Percentiles rank a stretch among this genome's conserved stretches.
Conservation (phyloP, 2,329 filamentous ascomycete species). For the Alternaria sp. region DNA sequence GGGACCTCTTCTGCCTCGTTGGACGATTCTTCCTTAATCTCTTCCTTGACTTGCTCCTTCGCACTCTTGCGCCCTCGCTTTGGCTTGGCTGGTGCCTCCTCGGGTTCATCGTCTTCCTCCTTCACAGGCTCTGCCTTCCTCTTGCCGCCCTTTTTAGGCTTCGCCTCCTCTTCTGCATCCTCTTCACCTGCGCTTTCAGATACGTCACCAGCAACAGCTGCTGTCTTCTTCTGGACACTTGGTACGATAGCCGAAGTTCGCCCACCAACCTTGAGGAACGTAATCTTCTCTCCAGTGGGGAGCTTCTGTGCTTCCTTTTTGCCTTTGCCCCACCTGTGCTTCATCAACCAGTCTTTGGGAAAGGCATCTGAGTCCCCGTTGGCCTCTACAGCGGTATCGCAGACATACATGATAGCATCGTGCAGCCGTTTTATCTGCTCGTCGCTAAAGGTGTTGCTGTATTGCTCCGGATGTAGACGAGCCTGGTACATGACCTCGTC, state of each 20-base stretch:
- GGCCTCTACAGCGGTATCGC: conserved; percentile 77
- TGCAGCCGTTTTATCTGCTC: conserved; percentile 76
- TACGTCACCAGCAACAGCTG: conserved; percentile 64
- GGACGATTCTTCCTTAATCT: conserved; percentile 29
- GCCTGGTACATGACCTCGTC: conserved; percentile 94
- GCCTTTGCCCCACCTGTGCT: conserved; percentile 87
- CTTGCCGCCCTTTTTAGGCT: conserved; percentile 47
- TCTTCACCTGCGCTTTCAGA: conserved; percentile 44
- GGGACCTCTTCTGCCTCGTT: conserved; percentile 10
- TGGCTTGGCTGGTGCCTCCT: conserved; percentile 21
- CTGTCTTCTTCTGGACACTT: conserved; percentile 83
- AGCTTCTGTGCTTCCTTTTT: conserved; percentile 75
- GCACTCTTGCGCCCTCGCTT: conserved; percentile 35
- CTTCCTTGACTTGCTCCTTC: conserved; percentile 32
- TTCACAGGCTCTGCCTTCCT: conserved; percentile 42
- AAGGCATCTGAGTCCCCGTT: conserved; percentile 86
- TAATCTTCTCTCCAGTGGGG: conserved; percentile 85
- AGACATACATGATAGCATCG: conserved; percentile 78
- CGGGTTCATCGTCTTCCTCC: conserved; percentile 28
- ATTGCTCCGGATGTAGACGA: conserved; percentile 89
- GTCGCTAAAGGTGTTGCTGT: conserved; percentile 80
- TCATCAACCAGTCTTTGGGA: conserved; percentile 84
- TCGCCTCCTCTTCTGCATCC: conserved; percentile 30
- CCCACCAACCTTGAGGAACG: conserved; percentile 87
- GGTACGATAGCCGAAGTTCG: conserved; percentile 91